phyloP scores from a whole-genome alignment of 2,329 filamentous ascomycete genomes.

The Trichoderma brevicompactum region DNA sequence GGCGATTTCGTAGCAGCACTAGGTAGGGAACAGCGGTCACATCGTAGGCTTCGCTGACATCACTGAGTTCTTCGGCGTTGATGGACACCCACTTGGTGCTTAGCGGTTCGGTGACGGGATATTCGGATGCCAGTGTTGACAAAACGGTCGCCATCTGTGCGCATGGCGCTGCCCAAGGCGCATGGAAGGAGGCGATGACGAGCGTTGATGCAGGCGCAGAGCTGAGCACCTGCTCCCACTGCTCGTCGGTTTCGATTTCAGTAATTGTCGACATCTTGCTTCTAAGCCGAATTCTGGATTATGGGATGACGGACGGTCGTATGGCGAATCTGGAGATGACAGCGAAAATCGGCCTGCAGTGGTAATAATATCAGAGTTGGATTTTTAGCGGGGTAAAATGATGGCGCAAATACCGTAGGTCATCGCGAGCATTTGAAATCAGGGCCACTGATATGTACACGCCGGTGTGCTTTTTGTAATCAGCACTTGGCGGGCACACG shows the following conservation, averaged over 20 bases:
- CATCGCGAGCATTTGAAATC: constrained; percentile 26
- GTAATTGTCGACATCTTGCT: constrained; percentile 72
- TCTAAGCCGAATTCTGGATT: not conserved
- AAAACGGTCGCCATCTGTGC: constrained; percentile 91
- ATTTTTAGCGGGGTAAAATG: constrained; percentile 31
- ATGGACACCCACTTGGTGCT: constrained; percentile 83
- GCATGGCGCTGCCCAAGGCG: constrained; percentile 95
- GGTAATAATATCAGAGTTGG: constrained; percentile 12
- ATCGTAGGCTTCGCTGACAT: constrained; percentile 89
- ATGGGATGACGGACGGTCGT: not conserved
- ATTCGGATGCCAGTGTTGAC: constrained; percentile 81
- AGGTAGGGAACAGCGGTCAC: constrained; percentile 94
- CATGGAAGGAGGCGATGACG: constrained; percentile 90
- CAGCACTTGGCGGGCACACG: not conserved
- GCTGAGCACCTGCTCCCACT: constrained; percentile 72
- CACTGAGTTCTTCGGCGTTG: constrained; percentile 92
- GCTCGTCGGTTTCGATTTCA: constrained; percentile 73
- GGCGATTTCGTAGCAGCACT: constrained; percentile 75
- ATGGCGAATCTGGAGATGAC: constrained; percentile 7
- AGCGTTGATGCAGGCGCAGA: constrained; percentile 71
- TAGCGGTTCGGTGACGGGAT: constrained; percentile 68
- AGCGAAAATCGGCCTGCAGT: constrained; percentile 18
- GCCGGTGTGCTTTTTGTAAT: constrained; percentile 5
- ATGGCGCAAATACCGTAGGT: constrained; percentile 26
- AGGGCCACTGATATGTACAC: constrained; percentile 14